Evolutionary conservation across 2,329 filamentous ascomycete species (phyloP).

Genomic region (Verticillium isaacii): DNA sequence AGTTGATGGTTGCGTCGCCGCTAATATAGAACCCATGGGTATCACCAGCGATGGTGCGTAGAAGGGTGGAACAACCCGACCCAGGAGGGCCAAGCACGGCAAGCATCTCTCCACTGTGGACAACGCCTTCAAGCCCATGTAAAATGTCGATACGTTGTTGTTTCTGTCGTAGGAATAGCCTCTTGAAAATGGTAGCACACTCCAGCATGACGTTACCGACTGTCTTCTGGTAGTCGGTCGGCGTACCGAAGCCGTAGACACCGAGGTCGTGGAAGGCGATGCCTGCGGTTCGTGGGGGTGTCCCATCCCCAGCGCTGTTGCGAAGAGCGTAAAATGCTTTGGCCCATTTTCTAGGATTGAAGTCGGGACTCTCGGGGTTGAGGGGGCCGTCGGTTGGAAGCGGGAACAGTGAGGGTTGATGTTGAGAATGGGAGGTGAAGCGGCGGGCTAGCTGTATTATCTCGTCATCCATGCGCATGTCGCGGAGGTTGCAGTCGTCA

Average conservation of each 20-base stretch:
- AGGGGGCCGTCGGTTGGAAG: constrained; percentile 17
- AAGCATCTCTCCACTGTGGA: constrained; percentile 50
- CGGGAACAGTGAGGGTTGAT: constrained; percentile 15
- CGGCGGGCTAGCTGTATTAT: constrained; percentile 21
- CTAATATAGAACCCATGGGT: constrained; percentile 1
- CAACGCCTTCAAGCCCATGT: constrained; percentile 43
- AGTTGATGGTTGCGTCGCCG: constrained; percentile 1
- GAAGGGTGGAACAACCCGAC: constrained; percentile 60
- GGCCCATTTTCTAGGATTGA: constrained; percentile 38
- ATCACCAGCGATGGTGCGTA: constrained; percentile 35
- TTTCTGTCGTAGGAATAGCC: constrained; percentile 16
- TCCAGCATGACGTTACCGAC: constrained; percentile 29
- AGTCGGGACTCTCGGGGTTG: constrained; percentile 32
- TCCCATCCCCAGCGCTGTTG: constrained; percentile 17
- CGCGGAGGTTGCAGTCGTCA: not conserved
- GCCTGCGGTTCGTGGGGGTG: constrained; percentile 25
- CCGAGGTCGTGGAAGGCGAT: constrained; percentile 32
- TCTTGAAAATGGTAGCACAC: constrained; percentile 18
- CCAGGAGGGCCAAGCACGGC: constrained; percentile 53
- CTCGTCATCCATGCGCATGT: constrained; percentile 3
- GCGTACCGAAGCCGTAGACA: constrained; percentile 33
- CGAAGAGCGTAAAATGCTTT: constrained; percentile 28
- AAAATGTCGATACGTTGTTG: constrained; percentile 39
- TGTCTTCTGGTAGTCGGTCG: constrained; percentile 35
- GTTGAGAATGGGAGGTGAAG: constrained; percentile 19